Base-by-base conservation (phyloP, 805 yeast genomes). In the Candida manassasensis region DNA sequence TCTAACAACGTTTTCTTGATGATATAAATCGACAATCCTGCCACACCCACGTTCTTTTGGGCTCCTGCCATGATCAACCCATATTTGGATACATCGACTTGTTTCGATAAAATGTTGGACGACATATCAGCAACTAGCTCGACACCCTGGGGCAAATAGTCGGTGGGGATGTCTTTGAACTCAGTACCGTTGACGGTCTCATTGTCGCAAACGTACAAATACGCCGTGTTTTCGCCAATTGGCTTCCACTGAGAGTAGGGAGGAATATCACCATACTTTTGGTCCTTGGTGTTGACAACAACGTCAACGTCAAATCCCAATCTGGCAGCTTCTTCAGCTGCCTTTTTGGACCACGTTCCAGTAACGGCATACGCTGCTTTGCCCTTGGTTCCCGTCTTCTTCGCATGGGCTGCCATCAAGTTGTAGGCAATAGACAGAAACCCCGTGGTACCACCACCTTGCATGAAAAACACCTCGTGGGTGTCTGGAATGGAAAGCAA, bases 371-470 rank as follows among this genome's bases (percentile, higher is more conserved):
- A 93, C 29, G 88, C 95, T 32, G 84, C 89, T 44, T 71, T 78
- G 35, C 95, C 96, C 40, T 68, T 71, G 49, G 77, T 78, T 27
- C 90, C 93, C 13, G 82, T 75, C 53, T 72, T 79, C 45, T 77
- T 77, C 30, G 82, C 83, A 59, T 75, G 77, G 14, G 82, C 69
- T 17, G 96, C 95, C 41, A 83, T 57, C 60, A 93, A 57, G 57
- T 89, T 90, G 49, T 89, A 78, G 8, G 86, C 87, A 32, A 86
- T 71, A 4, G 96, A 79, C 3, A 97, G 84, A 49, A 93, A 93
- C 4, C 96, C 97, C 19, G 88, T 83, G 35, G 97, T 90, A 41
- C 97, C 98, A 43, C 99, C 98, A 45, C 98, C 97, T 67, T 93
- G 99, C 63, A 90, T 61, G 65, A 90, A 93, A 57, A 93, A 81